Evolutionary conservation across 129 eudicot species (phyloP), one percentile per base, ranked within the genome.

Genomic region (Glebionis coronaria): DNA sequence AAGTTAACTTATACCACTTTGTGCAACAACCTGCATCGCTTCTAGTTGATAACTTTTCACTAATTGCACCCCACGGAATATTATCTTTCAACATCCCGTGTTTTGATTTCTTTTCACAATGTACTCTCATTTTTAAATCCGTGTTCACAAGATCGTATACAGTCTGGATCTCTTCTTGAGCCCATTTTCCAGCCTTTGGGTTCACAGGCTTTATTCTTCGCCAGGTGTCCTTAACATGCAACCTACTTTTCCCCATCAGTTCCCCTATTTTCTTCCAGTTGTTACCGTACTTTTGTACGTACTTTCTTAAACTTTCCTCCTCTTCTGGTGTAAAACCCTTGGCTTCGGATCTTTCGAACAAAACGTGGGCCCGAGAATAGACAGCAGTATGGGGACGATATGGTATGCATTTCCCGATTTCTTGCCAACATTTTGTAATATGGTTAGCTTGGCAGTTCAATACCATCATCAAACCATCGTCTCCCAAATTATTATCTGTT

Each of bases 381-480:
- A 81, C 42, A 12, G 90, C 73, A 11, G 61, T 0, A 8, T 1
- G 2, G 15, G 90, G 94, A 42, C 94, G 76, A 52, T 78, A 29
- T 2, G 94, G 94, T 65, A 89, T 58, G 45, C 88, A 81, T 12
- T 63, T 9, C 3, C 29, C 83, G 72, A 89, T 89, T 19, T 89
- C 90, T 11, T 75, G 76, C 96, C 96, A 89, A 63, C 96, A 89
- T 56, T 68, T 65, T n/a, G n/a, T n/a, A n/a, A n/a, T n/a, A n/a
- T n/a, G n/a, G n/a, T n/a, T n/a, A n/a, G n/a, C n/a, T n/a, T n/a
- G n/a, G 35, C 80, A 70, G n/a, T 81, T 52, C 69, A 85, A 10
- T 40, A 89, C 78, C 90, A 76, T 83, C 19, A 76, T 20, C 46
- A 86, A n/a, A 49, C 96, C 96, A n/a, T 85, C 79, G 14, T 88